These are phyloP conservation scores for Myxozyma mucilagina DNA, from an alignment of 805 yeast species.

Conservation along the genomic window DNA sequence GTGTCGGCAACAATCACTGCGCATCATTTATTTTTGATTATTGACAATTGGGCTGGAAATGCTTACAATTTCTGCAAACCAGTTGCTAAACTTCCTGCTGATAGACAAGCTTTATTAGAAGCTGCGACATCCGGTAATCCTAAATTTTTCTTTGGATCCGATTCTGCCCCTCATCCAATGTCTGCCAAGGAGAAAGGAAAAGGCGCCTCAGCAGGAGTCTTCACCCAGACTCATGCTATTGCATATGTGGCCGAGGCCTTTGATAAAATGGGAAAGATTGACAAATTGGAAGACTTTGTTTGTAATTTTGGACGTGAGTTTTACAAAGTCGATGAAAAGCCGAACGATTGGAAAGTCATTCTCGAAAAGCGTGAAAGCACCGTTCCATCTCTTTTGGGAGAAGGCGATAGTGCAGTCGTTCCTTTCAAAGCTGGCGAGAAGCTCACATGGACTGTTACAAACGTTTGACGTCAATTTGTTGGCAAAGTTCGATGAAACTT, in stretches of 20 bases:
- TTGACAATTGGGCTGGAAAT: constrained; percentile 96
- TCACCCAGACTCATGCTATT: constrained; percentile 79
- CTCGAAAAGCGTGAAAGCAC: constrained; percentile 50
- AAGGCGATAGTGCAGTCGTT: constrained; percentile 57
- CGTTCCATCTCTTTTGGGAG: constrained; percentile 61
- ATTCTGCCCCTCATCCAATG: constrained; percentile 95
- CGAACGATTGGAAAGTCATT: constrained; percentile 50
- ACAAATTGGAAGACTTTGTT: constrained; percentile 71
- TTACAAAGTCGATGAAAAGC: constrained; percentile 56
- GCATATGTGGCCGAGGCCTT: constrained; percentile 86
- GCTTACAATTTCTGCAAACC: constrained; percentile 96
- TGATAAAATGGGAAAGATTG: constrained; percentile 62
- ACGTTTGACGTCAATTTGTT: background rate
- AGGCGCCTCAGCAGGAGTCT: constrained; percentile 98
- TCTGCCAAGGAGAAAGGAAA: constrained; percentile 70
- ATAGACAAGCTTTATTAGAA: constrained; percentile 71
- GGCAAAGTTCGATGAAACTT: too few species aligned
- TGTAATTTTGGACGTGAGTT: constrained; percentile 70
- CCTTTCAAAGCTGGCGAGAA: constrained; percentile 85
- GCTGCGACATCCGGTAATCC: constrained; percentile 94
- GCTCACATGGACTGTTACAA: constrained; percentile 54
- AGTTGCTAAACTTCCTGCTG: constrained; percentile 89
- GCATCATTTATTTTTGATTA: constrained; percentile 84
- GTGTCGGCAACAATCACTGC: constrained; percentile 96
- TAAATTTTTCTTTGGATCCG: constrained; percentile 94